Base-by-base conservation (phyloP, 2,329 filamentous ascomycete species). In the Sphaerulina populicola region DNA sequence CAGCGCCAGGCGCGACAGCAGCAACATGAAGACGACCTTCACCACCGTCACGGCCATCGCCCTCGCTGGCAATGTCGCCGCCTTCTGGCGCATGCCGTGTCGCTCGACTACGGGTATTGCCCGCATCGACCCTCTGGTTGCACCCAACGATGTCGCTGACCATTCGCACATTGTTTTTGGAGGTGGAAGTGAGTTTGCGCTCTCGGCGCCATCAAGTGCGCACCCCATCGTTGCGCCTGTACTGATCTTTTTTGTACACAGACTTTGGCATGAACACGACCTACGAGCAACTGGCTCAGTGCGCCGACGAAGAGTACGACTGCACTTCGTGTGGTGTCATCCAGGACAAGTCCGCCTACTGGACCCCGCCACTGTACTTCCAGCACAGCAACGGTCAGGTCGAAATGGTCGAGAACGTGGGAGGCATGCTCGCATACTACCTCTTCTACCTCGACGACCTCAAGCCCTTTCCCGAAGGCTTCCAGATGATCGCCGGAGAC, bases 31-130 rank as follows among this genome's bases (percentile, higher is more conserved):
- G 55, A 57, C 55, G 55, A 57, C 55, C 41, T 53, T 54, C 47
- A 56, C 55, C 51, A 36, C 55, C 49, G 49, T 58, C 51, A 47
- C 59, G 43, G 58, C 60, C 38, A 57, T 67, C 44, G 54, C 62
- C 36, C 60, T 64, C 36, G 62, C 60, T 15, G 57, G 62, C 57
- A 56, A 54, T 54, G 65, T 55, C 31, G 57, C 63, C 60, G 89
- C 85, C 53, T 95, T 95, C 70, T 95, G 87, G 87, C 87, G 89
- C 66, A 86, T 95, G 78, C 85, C 88, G 62, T 95, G 88, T 69
- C 84, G 80, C 60, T 82, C 81, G 50, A 77, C 78, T 42, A 74
- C 82, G 58, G 86, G 82, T 56, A 67, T 87, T 51, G 85, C 81
- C 44, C 80, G 87, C 51, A 74, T 94, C 37, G 88, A 95, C 65